These are phyloP conservation scores for Globisporangium irregulare DNA, from an alignment of 352 stramenopile genomes.

Conservation along the genomic window DNA sequence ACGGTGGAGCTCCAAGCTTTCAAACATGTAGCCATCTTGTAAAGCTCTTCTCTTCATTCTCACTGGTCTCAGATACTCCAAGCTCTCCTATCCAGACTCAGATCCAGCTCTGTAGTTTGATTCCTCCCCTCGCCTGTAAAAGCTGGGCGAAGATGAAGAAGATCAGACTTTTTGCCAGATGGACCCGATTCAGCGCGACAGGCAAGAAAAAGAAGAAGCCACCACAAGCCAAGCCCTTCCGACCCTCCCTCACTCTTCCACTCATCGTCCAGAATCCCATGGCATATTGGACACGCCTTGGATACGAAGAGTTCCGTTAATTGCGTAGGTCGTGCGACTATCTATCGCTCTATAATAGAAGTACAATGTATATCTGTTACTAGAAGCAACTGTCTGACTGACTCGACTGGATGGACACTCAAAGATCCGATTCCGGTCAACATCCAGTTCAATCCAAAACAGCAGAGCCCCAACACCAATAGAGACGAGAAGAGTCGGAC, in stretches of 20 bases:
- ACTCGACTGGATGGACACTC: not conserved
- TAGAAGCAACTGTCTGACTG: not conserved
- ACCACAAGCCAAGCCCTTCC: not conserved
- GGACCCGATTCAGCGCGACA: not conserved
- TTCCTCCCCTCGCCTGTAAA: not conserved
- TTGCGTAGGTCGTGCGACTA: not conserved
- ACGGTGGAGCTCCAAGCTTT: too few relatives aligned
- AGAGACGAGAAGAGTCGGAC: not conserved
- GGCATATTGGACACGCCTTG: not conserved
- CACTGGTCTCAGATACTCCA: not conserved
- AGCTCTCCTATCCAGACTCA: not conserved
- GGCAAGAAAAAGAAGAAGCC: not conserved
- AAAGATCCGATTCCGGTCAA: not conserved
- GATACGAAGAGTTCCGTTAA: not conserved
- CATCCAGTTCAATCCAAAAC: not conserved
- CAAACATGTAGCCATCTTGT: not conserved
- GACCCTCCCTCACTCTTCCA: not conserved
- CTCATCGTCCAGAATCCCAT: too few relatives aligned
- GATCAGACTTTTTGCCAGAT: not conserved
- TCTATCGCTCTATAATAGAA: not conserved
- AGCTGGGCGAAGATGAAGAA: not conserved
- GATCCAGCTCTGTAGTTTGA: not conserved
- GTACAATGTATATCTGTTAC: not conserved
- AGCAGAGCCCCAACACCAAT: not conserved
- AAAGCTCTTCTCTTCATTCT: not conserved